Percentiles rank a stretch among this genome's conserved stretches.
These are phyloP conservation scores for Thielaviopsis punctulata DNA, from an alignment of 2,329 filamentous ascomycete species.

Conservation along the genomic window DNA sequence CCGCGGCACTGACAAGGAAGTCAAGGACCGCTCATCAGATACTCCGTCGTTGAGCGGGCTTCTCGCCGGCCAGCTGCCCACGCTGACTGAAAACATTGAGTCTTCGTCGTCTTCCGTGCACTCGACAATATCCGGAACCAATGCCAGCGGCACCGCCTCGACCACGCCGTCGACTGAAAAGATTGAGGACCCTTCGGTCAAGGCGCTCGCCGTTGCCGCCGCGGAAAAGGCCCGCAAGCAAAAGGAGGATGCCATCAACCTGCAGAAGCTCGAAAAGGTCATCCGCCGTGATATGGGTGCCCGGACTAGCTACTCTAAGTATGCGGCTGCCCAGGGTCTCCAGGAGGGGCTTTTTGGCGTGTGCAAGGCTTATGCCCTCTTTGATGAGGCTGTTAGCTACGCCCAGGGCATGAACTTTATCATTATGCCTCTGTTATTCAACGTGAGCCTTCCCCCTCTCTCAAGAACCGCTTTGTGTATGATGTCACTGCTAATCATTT, in stretches of 20 bases:
- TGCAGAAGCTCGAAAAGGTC: constrained; percentile 75
- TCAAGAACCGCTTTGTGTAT: no score
- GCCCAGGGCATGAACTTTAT: constrained; percentile 99
- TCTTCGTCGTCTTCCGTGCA: constrained; percentile 77
- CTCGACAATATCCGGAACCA: constrained; percentile 53
- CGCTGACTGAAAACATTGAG: constrained; percentile 46
- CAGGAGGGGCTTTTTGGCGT: constrained; percentile 90
- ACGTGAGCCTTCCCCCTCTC: constrained; percentile 37
- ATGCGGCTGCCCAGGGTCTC: constrained; percentile 73
- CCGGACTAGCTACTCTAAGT: constrained; percentile 91
- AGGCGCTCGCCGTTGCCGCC: constrained; percentile 44
- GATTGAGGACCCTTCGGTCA: constrained; percentile 44
- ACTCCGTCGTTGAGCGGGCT: constrained; percentile 32
- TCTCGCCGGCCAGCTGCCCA: constrained; percentile 37
- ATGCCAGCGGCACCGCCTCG: constrained; percentile 35
- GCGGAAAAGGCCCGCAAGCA: constrained; percentile 60
- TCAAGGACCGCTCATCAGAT: constrained; percentile 40
- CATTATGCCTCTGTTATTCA: constrained; percentile 90
- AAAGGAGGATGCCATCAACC: constrained; percentile 55
- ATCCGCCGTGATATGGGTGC: constrained; percentile 85
- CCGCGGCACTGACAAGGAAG: constrained; percentile 65
- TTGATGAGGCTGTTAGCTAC: constrained; percentile 87
- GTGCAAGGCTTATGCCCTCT: constrained; percentile 93
- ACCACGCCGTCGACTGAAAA: constrained; percentile 34
- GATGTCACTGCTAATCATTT: no score